Base-by-base conservation (phyloP, 768 basidiomycete genomes). In the Mycena leptocephala region DNA sequence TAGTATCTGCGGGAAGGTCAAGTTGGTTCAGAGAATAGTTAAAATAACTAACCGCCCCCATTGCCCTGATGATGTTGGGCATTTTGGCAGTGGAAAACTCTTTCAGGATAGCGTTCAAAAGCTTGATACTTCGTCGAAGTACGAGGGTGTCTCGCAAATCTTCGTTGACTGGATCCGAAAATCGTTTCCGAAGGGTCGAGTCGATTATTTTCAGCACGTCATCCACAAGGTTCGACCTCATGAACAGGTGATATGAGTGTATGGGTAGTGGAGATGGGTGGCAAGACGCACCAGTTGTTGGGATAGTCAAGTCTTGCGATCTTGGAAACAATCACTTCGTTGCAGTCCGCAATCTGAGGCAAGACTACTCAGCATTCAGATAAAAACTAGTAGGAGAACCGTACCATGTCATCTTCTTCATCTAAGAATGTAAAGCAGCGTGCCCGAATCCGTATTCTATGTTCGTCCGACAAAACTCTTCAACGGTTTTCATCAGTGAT, bases 231-330 rank as follows among this genome's bases (percentile, higher is more conserved):
- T 85, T 88, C 20, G 92, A 89, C 95, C 95, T 95, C 32, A 74
- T 55, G 41, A 39, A 37, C 6, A 28, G 65, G 55, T n/a, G 62
- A 18, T 43, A 13, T 78, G 62, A 56, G 39, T 22, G 28, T 30
- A 46, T 24, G 18, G 18, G 53, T 53, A 5, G 22, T 11, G 22
- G 58, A 41, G 14, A 51, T 41, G 26, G 65, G 30, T 8, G 35
- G 22, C 18, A 30, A 63, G 43, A 82, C 87, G 74, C 81, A 94
- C 96, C 96, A 97, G 46, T 88, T 88, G 37, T 80, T 84, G 11
- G 95, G 95, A 82, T 91, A 96, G 80, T 98, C 97, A 26, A 89
- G 82, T 37, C 97, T 91, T 9, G 95, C 94, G 65, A 97, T 91
- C 81, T 93, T 97, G 16, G 92, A 88, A 11, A 96, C 88, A 30